Evolutionary conservation across 2,329 filamentous ascomycete genomes (phyloP), one percentile per base, ranked within the genome.

Genomic region (Truncatella angustata): DNA sequence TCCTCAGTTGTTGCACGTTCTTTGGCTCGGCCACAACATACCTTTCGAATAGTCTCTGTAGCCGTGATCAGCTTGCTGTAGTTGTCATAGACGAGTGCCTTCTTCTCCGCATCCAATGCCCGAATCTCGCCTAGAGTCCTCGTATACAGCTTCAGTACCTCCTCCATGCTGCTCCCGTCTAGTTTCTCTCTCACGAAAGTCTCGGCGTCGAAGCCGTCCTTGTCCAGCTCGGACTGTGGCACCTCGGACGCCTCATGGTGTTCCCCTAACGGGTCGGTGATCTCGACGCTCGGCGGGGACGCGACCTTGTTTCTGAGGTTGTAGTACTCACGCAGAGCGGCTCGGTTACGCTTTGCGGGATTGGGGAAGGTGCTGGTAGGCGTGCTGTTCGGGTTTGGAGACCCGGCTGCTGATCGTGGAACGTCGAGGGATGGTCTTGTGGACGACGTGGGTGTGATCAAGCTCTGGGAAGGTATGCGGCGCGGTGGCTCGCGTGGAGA

Each of bases 51-150:
- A 3, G 93, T 97, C 70, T 96, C 93, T 10, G 95, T 97, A 1
- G 94, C 94, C n/a, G 87, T 84, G 59, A 99, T 97, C 59, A 99
- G 74, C 73, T 97, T 97, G 60, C 88, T 94, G 70, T 97, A 99
- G 67, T 99, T 99, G 69, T 99, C 93, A 69, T 99, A 99, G 4
- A 99, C 94, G 56, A 99, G 74, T 2, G 93, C 92, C 73, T 99
- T 99, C 70, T 94, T 88, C 78, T 99, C 94, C 21, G 93, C 93
- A 64, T 97, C 94, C 16, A 99, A 78, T 2, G 90, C 92, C 34
- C 91, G 77, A 44, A 96, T 93, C 72, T 97, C 93, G 59, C 84
- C 81, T 59, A 93, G 71, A 9, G 93, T 77, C 20, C 82, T 79
- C 43, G 87, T 85, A 66, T 94, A 91, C 1, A 87, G 76, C 49